A percentile compares a stretch with the other conserved stretches of the same genome.
Conservation (phyloP, 495 filamentous ascomycete species). For the Trichoderma orchidacearum region DNA sequence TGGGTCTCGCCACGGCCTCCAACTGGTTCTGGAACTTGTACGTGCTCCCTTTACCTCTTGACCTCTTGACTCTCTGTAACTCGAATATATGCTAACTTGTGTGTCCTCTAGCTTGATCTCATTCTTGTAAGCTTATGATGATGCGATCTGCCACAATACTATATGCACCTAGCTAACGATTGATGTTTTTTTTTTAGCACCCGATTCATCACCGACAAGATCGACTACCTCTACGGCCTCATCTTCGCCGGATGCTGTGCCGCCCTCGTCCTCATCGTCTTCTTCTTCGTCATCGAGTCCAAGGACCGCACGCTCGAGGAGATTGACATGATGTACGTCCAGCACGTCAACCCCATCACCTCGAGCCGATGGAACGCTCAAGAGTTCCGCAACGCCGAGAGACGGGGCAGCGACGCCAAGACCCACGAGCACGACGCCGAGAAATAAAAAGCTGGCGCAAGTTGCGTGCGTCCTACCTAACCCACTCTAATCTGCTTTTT, state of each 20-base stretch:
- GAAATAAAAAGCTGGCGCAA: not conserved
- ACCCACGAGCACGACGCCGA: not conserved
- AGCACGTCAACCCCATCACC: conserved; percentile 45
- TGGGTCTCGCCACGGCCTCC: conserved; percentile 62
- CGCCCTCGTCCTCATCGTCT: conserved; percentile 56
- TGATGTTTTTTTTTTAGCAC: not conserved
- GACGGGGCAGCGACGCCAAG: not conserved
- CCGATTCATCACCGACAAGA: conserved; percentile 50
- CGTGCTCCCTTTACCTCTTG: conserved; percentile 29
- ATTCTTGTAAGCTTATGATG: conserved; percentile 30
- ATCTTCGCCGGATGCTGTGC: conserved; percentile 68
- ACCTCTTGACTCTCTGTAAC: conserved; percentile 42
- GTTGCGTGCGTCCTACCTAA: too few relatives aligned
- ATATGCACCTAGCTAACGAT: not conserved
- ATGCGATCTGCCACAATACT: not conserved
- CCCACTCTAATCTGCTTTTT: too few relatives aligned
- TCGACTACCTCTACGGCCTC: conserved; percentile 72
- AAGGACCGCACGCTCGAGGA: conserved; percentile 41
- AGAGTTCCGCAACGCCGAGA: not conserved
- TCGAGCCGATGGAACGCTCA: not conserved
- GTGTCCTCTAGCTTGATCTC: conserved; percentile 40
- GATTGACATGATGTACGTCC: conserved; percentile 76
- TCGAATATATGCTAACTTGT: conserved; percentile 52
- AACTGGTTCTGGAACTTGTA: conserved; percentile 88
- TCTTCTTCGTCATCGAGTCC: conserved; percentile 55